Evolutionary conservation across 495 filamentous ascomycete species (phyloP).

Genomic region (Penicillium ucsense): DNA sequence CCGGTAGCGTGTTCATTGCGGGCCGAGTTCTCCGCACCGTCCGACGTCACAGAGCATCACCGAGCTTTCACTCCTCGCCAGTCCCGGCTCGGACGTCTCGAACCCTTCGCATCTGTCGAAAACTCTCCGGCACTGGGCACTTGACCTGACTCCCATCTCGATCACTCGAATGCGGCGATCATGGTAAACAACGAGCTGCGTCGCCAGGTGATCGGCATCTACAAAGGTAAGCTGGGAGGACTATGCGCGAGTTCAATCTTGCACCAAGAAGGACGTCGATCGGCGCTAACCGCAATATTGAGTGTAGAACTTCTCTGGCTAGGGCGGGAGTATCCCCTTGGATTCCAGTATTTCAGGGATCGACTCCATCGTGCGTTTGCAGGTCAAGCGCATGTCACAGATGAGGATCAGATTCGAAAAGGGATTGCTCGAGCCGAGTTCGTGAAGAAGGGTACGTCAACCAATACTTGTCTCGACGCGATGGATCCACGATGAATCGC

Average conservation of each 20-base stretch:
- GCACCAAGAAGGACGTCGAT: conserved; percentile 1
- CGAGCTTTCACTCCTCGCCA: conserved; percentile 5
- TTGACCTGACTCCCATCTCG: too few relatives aligned
- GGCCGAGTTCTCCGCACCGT: conserved; percentile 7
- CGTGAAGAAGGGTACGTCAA: conserved; percentile 68
- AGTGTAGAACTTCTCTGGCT: conserved; percentile 67
- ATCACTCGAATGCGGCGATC: conserved; percentile 2
- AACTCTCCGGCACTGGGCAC: too few relatives aligned
- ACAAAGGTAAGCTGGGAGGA: conserved; percentile 57
- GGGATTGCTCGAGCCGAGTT: conserved; percentile 74
- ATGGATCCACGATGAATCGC: too few relatives aligned
- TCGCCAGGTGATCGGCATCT: conserved; percentile 74
- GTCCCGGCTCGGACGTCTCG: not conserved
- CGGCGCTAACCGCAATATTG: not conserved
- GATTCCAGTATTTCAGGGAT: conserved; percentile 72
- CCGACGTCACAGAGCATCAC: conserved; percentile 12
- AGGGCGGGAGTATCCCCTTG: conserved; percentile 79
- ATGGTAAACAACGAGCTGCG: conserved; percentile 53
- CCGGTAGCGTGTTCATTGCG: not conserved
- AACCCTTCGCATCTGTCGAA: too few relatives aligned
- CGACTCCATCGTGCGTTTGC: conserved; percentile 80
- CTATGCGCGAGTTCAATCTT: too few relatives aligned
- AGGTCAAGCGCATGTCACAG: conserved; percentile 55
- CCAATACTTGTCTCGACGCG: not conserved
- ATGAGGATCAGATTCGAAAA: conserved; percentile 63